These are phyloP conservation scores for Saccharomycopsis lassenensis DNA, from an alignment of 805 yeast species.

Conservation along the genomic window DNA sequence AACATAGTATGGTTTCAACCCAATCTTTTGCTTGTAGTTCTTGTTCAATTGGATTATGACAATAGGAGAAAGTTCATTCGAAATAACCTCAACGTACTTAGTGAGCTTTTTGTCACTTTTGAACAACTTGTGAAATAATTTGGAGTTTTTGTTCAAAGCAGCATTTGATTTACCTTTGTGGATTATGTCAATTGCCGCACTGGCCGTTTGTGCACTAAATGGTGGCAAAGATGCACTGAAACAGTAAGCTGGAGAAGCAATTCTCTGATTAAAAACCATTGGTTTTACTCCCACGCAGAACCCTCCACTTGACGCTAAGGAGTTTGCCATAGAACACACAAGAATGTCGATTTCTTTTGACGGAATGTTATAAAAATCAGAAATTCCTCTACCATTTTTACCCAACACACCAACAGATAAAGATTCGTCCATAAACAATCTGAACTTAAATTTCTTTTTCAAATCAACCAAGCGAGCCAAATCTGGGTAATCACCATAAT, in stretches of 20 bases:
- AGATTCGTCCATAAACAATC: slow-evolving; percentile 81
- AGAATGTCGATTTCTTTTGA: slow-evolving; percentile 65
- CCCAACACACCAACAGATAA: slow-evolving; percentile 84
- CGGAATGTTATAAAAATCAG: slow-evolving; percentile 61
- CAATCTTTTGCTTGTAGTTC: slow-evolving; percentile 31
- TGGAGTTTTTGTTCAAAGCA: slow-evolving; percentile 31
- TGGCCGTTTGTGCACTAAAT: slow-evolving; percentile 61
- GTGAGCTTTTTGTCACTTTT: slow-evolving; percentile 27
- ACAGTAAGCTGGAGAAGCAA: slow-evolving; percentile 81
- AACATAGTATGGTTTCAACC: slow-evolving; percentile 30
- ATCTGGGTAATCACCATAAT: slow-evolving; percentile 69
- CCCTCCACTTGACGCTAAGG: slow-evolving; percentile 84
- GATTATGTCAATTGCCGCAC: slow-evolving; percentile 42
- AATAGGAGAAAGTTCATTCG: slow-evolving; percentile 53
- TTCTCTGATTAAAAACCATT: slow-evolving; percentile 87
- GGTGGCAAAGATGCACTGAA: slow-evolving; percentile 95
- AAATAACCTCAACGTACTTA: slow-evolving; percentile 39
- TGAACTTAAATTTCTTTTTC: slow-evolving; percentile 71
- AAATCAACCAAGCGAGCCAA: slow-evolving; percentile 59
- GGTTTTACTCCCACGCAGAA: slow-evolving; percentile 79
- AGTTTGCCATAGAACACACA: slow-evolving; percentile 72
- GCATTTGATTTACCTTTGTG: slow-evolving; percentile 30
- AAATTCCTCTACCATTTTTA: slow-evolving; percentile 69
- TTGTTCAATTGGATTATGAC: slow-evolving; percentile 52
- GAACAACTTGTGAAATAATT: slow-evolving; percentile 31